Conservation (phyloP, 1,284 basidiomycete species). For the Ganoderma lucidum region DNA sequence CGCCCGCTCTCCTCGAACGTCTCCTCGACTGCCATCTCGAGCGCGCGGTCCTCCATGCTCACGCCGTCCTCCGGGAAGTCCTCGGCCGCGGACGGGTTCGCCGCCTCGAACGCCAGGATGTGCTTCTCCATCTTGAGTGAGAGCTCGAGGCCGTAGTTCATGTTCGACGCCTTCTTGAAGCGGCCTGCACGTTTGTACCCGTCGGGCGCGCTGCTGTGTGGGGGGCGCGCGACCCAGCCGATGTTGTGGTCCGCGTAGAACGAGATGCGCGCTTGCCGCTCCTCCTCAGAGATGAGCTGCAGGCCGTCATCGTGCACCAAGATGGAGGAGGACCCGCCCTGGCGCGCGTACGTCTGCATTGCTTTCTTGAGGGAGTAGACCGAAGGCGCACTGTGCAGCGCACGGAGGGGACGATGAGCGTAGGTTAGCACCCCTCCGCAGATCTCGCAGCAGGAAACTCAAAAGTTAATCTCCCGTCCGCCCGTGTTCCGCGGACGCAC, state of each 20-base stretch:
- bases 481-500: neutral
- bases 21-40: slow-evolving; percentile 68
- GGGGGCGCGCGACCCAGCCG: slow-evolving; percentile 63
- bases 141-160: slow-evolving; percentile 62
- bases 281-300: slow-evolving; percentile 47
- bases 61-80: slow-evolving; percentile 56
- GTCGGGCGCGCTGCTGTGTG: slow-evolving; percentile 50
- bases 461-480: slow-evolving; percentile 14
- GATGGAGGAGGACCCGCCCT: slow-evolving; percentile 81
- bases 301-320: slow-evolving; percentile 82
- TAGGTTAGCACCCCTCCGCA: slow-evolving; percentile 11
- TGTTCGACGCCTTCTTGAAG: slow-evolving; percentile 70
- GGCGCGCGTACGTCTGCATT: slow-evolving; percentile 86
- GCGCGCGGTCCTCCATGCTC: slow-evolving; percentile 45
- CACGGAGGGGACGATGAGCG: neutral
- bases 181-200: slow-evolving; percentile 63
- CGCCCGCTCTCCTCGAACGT: slow-evolving; percentile 69
- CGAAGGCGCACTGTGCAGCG: slow-evolving; percentile 64
- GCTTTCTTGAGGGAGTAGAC: slow-evolving; percentile 85
- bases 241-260: slow-evolving; percentile 65
- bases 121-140: slow-evolving; percentile 60
- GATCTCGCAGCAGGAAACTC: slow-evolving; percentile 15
- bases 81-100: slow-evolving; percentile 34
- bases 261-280: slow-evolving; percentile 46
- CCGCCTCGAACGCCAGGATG: slow-evolving; percentile 53